Evolutionary conservation across 1,284 basidiomycete genomes (phyloP).

Genomic region (Cerioporus squamosus): DNA sequence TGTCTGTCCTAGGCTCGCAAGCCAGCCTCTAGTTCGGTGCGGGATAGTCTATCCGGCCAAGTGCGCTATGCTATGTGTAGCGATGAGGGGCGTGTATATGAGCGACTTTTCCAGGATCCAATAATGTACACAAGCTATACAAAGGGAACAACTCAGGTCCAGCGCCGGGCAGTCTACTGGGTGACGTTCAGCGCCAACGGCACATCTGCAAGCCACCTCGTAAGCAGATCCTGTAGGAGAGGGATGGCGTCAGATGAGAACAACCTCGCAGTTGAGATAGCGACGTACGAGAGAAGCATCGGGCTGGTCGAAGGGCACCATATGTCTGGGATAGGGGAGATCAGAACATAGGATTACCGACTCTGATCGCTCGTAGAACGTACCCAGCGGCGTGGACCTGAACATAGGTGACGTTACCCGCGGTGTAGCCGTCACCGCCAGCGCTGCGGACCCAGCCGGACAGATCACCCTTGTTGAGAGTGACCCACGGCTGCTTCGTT

Average conservation of each 20-base stretch:
- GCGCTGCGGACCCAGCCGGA: conserved; percentile 67
- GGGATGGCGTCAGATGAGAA: not conserved
- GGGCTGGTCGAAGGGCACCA: conserved; percentile 35
- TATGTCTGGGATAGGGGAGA: conserved; percentile 22
- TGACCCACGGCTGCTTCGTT: conserved; percentile 58
- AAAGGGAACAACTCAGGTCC: too few relatives aligned
- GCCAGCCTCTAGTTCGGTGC: too few relatives aligned
- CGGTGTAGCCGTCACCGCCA: conserved; percentile 58
- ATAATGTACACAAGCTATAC: not conserved
- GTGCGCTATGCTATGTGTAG: too few relatives aligned
- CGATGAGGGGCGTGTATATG: too few relatives aligned
- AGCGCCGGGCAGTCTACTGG: not conserved
- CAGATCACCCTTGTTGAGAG: conserved; percentile 44
- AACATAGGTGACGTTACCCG: conserved; percentile 81
- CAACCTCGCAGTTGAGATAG: not conserved
- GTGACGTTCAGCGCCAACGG: not conserved
- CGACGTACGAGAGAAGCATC: conserved; percentile 30
- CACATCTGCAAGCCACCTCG: conserved; percentile 5
- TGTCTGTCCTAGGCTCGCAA: too few relatives aligned
- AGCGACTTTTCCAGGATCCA: too few relatives aligned
- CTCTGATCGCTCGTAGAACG: conserved; percentile 27
- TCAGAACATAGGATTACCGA: not conserved
- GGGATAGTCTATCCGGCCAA: too few relatives aligned
- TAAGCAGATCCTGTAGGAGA: not conserved
- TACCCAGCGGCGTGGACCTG: conserved; percentile 76